A percentile compares a stretch with the other conserved stretches of the same genome.
These are phyloP conservation scores for Verticillium dahliae DNA, from an alignment of 2,329 filamentous ascomycete species.

Conservation along the genomic window DNA sequence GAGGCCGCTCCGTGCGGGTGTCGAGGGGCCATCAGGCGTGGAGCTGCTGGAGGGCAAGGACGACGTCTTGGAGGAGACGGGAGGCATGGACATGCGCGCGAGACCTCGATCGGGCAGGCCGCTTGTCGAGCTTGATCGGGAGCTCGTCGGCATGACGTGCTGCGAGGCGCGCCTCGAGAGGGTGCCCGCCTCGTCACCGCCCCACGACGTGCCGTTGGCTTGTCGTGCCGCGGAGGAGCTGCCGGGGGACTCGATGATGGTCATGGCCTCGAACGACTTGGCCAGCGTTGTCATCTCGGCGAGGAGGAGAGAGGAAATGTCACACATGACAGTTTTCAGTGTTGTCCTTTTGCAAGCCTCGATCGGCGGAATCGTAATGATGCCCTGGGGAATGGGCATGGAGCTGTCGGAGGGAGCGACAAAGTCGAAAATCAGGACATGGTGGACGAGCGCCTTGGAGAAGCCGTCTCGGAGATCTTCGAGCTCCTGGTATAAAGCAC, in stretches of 20 bases:
- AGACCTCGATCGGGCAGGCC: slow-evolving; percentile 51
- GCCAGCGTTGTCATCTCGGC: slow-evolving; percentile 71
- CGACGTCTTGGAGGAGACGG: slow-evolving; percentile 45
- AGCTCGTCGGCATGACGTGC: slow-evolving; percentile 34
- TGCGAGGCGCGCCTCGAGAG: slow-evolving; percentile 50
- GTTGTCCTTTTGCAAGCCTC: slow-evolving; percentile 69
- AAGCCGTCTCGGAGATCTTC: slow-evolving; percentile 66
- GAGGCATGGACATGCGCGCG: slow-evolving; percentile 77
- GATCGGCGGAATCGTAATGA: slow-evolving; percentile 63
- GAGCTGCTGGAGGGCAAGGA: slow-evolving; percentile 37
- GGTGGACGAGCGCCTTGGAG: slow-evolving; percentile 70
- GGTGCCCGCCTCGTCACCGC: slow-evolving; percentile 28
- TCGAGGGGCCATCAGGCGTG: slow-evolving; percentile 42
- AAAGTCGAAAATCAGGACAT: slow-evolving; percentile 75
- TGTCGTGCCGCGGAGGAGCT: slow-evolving; percentile 33
- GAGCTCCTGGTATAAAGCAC: slow-evolving; percentile 59
- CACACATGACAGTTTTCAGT: slow-evolving; percentile 74
- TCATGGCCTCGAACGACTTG: slow-evolving; percentile 65
- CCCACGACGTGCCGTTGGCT: slow-evolving; percentile 34
- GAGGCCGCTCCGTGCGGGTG: slow-evolving; percentile 40
- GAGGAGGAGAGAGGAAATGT: slow-evolving; percentile 66
- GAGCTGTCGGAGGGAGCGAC: slow-evolving; percentile 37
- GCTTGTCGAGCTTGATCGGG: slow-evolving; percentile 48
- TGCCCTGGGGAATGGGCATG: slow-evolving; percentile 57
- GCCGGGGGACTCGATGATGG: slow-evolving; percentile 71